phyloP scores from a whole-genome alignment of 805 yeast species.

The Kuraishia piskuri region DNA sequence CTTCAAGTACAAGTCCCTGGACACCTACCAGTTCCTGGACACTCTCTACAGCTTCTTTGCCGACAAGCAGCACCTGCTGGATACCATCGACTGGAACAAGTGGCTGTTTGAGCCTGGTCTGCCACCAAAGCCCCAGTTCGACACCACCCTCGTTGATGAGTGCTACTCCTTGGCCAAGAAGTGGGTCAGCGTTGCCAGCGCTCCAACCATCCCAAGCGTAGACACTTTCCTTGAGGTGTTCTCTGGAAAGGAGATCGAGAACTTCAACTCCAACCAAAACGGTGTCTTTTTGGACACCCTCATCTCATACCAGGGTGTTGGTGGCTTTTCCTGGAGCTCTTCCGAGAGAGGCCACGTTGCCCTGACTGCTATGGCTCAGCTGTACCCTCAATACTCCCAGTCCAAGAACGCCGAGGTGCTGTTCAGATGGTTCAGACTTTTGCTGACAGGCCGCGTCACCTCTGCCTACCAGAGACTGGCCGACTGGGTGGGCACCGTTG shows the following conservation, averaged over 20 bases:
- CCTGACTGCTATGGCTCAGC: constrained; percentile 19
- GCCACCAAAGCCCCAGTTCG: constrained; percentile 82
- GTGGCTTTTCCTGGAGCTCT: constrained; percentile 28
- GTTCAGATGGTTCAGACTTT: constrained; percentile 68
- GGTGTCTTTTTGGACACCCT: constrained; percentile 73
- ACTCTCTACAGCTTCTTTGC: constrained; percentile 54
- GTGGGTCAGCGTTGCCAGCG: constrained; percentile 44
- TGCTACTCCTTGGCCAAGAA: constrained; percentile 56
- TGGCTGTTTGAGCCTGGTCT: constrained; percentile 82
- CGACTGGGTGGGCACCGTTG: constrained; percentile 84
- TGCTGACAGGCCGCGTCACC: constrained; percentile 43
- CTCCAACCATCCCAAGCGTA: constrained; percentile 10
- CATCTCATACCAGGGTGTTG: constrained; percentile 36
- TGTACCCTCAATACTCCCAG: constrained; percentile 32
- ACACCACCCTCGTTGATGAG: constrained; percentile 68
- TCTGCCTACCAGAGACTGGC: constrained; percentile 48
- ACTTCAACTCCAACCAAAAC: constrained; percentile 66
- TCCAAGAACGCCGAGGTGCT: constrained; percentile 75
- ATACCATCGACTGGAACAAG: constrained; percentile 72
- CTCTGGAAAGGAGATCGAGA: constrained; percentile 36
- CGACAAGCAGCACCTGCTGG: constrained; percentile 40
- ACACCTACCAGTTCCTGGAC: constrained; percentile 74
- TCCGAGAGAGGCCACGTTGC: constrained; percentile 22
- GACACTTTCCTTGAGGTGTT: constrained; percentile 26
- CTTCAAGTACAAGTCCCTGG: constrained; percentile 64